phyloP scores from a whole-genome alignment of 768 basidiomycete genomes.

The Leccinum truebloodii region DNA sequence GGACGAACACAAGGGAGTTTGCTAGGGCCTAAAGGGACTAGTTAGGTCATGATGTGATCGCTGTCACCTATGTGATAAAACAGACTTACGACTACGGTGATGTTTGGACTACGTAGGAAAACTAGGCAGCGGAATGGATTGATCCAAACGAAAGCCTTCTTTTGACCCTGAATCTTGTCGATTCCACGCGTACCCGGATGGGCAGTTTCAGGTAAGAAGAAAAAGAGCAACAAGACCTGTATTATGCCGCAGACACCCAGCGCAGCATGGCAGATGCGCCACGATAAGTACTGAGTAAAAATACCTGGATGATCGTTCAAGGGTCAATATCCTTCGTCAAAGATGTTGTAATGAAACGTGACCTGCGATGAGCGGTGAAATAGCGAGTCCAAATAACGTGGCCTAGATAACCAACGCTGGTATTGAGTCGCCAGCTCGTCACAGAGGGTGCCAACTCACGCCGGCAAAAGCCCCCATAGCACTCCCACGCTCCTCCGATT shows the following conservation, averaged over 20 bases:
- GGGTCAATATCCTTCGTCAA: background rate
- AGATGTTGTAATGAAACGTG: background rate
- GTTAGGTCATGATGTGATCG: background rate
- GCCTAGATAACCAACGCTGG: slow-evolving; percentile 32
- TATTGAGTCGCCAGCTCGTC: background rate
- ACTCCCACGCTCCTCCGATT: slow-evolving; percentile 57
- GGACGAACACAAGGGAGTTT: slow-evolving; percentile 26
- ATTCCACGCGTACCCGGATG: slow-evolving; percentile 59
- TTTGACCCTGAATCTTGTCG: slow-evolving; percentile 40
- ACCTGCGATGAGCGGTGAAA: slow-evolving; percentile 64
- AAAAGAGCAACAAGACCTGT: slow-evolving; percentile 39
- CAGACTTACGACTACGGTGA: slow-evolving; percentile 52
- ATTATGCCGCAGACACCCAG: slow-evolving; percentile 44
- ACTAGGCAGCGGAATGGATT: slow-evolving; percentile 58
- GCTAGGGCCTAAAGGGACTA: slow-evolving; percentile 43
- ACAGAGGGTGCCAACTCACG: slow-evolving; percentile 34
- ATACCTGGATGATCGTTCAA: slow-evolving; percentile 35
- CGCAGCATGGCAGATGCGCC: slow-evolving; percentile 58
- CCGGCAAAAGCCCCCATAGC: slow-evolving; percentile 62
- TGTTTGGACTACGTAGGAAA: slow-evolving; percentile 59
- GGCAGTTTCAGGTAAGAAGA: slow-evolving; percentile 64
- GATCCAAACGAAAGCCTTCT: slow-evolving; percentile 44
- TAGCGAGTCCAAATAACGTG: slow-evolving; percentile 55
- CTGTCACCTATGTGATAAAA: background rate
- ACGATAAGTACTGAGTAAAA: slow-evolving; percentile 60